Conservation (phyloP, 1,284 basidiomycete species). For the Marasmius oreades region DNA sequence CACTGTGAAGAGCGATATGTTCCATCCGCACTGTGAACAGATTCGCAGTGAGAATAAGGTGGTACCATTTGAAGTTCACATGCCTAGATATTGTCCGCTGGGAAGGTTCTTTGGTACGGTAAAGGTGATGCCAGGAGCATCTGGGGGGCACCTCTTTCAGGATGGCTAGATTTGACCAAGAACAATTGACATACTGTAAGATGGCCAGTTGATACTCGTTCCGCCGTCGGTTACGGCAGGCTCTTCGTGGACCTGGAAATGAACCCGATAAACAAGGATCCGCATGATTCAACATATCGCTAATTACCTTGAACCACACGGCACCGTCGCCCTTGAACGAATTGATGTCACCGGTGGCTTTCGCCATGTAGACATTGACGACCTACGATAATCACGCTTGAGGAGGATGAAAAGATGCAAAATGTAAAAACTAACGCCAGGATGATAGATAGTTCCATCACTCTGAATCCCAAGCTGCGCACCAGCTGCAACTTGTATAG, state of each 20-base stretch:
- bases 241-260: conserved; percentile 33
- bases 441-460: conserved; percentile 36
- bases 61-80: neutral
- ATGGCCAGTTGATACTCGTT: conserved; percentile 36
- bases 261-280: neutral
- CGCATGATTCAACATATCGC: neutral
- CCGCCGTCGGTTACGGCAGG: conserved; percentile 38
- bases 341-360: conserved; percentile 30
- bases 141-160: conserved; percentile 15
- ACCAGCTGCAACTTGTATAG: conserved; percentile 33
- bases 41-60: neutral
- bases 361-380: conserved; percentile 39
- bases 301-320: conserved; percentile 36
- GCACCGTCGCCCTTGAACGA: conserved; percentile 33
- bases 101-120: conserved; percentile 40
- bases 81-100: conserved; percentile 38
- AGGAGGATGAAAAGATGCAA: neutral
- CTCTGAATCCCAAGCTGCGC: conserved; percentile 29
- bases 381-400: conserved; percentile 21
- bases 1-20: conserved; percentile 40
- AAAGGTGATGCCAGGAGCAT: conserved; percentile 35
- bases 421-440: conserved; percentile 28
- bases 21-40: conserved; percentile 41
- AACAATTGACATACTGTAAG: conserved; percentile 21
- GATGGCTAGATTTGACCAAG: neutral